Evolutionary conservation across 257 asterid genomes (phyloP).

Genomic region (Rehmannia glutinosa): DNA sequence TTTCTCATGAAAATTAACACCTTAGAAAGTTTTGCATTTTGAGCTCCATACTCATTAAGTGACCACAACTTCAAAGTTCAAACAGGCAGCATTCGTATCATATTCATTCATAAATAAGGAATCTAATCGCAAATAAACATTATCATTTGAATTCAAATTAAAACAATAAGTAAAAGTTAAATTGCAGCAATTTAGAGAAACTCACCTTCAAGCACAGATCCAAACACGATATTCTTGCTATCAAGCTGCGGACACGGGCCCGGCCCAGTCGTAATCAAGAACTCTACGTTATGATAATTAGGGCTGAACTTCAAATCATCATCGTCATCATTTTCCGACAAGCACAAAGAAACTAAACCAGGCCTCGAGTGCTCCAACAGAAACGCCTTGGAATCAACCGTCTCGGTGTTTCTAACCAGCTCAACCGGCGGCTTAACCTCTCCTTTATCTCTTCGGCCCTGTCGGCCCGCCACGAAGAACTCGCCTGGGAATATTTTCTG

Average conservation of each 20-base stretch:
- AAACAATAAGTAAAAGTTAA: not conserved
- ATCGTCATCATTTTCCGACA: conserved; percentile 86
- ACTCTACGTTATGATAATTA: conserved; percentile 81
- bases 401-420: conserved; percentile 58
- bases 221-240: conserved; percentile 77
- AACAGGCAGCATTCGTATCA: no score
- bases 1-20: not conserved
- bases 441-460: conserved; percentile 81
- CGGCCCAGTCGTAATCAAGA: conserved; percentile 91
- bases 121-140: not conserved
- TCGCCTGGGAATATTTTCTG: conserved; percentile 80
- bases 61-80: no score
- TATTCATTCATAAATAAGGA: not conserved
- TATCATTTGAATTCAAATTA: not conserved
- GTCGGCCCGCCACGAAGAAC: conserved; percentile 74
- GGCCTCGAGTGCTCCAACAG: conserved; percentile 63
- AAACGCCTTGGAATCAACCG: conserved; percentile 62
- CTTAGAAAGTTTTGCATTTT: not conserved
- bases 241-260: conserved; percentile 92
- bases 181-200: not conserved
- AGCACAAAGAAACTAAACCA: conserved; percentile 69
- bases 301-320: conserved; percentile 67
- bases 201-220: conserved; percentile 84
- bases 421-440: conserved; percentile 63
- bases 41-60: no score